Conservation (phyloP, 257 asterid genomes). For the Eustoma russellianum region DNA sequence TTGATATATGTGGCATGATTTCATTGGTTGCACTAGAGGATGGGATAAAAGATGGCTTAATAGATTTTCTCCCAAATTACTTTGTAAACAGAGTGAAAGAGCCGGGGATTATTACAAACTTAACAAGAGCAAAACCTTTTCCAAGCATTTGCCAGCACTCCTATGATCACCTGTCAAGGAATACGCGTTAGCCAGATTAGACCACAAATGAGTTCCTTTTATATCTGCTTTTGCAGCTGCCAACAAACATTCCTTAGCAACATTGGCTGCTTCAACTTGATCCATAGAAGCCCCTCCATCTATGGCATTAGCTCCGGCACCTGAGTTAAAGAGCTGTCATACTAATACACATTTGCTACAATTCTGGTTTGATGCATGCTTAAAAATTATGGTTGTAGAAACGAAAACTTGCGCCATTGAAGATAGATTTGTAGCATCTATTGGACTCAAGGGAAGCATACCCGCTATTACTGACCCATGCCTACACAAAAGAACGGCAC, state of each 20-base stretch:
- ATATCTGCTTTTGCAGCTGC: constrained; percentile 83
- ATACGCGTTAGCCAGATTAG: constrained; percentile 86
- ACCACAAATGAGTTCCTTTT: constrained; percentile 84
- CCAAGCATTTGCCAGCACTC: constrained; percentile 85
- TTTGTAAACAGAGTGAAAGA: too few species aligned
- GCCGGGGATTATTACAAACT: background rate
- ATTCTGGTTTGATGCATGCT: too few species aligned
- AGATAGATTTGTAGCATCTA: background rate
- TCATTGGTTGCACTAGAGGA: background rate
- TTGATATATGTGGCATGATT: too few species aligned
- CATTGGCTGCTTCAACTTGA: constrained; percentile 45
- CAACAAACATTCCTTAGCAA: constrained; percentile 89
- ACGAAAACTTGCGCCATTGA: background rate
- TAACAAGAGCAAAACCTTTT: constrained; percentile 43
- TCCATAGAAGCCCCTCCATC: constrained; percentile 38
- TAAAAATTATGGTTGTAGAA: too few species aligned
- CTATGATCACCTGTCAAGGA: constrained; percentile 73
- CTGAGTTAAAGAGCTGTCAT: constrained; percentile 19
- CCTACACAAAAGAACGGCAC: constrained; percentile 71
- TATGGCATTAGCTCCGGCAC: constrained; percentile 85
- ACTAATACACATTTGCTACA: too few species aligned
- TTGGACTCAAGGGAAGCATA: constrained; percentile 6
- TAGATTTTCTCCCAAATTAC: too few species aligned
- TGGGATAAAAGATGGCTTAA: too few species aligned
- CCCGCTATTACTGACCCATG: constrained; percentile 79